Evolutionary conservation across 495 filamentous ascomycete species (phyloP).

Genomic region (Thermothielavioides terrestris): DNA sequence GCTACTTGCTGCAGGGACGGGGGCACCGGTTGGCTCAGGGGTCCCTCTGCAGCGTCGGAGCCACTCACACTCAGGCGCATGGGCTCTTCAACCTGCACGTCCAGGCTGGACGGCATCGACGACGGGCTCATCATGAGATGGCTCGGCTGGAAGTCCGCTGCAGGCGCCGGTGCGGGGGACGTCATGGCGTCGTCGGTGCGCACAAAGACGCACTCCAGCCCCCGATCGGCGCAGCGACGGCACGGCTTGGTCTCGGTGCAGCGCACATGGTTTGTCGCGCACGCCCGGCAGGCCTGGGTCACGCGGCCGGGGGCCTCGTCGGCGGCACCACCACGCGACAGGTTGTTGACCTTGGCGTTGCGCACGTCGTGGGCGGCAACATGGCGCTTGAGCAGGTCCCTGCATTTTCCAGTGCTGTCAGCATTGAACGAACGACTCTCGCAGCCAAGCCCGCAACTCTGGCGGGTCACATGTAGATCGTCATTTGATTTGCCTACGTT

Average conservation of each 20-base stretch:
- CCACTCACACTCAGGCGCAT: background rate
- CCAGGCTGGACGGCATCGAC: background rate
- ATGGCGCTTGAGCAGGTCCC: background rate
- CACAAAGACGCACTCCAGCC: conserved; percentile 3
- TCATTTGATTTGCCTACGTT: background rate
- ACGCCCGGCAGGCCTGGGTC: conserved; percentile 7
- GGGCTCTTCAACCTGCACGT: background rate
- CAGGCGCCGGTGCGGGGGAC: background rate
- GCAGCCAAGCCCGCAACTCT: no score
- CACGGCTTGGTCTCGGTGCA: conserved; percentile 10
- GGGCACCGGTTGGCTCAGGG: background rate
- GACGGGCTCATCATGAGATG: background rate
- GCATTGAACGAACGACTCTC: no score
- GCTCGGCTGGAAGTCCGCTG: background rate
- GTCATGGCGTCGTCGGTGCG: background rate
- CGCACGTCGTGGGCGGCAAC: conserved; percentile 3
- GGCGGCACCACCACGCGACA: background rate
- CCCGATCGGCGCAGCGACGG: conserved; percentile 3
- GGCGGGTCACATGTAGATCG: no score
- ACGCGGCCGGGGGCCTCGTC: background rate
- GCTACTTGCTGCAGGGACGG: background rate
- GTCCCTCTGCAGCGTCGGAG: no score
- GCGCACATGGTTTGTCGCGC: conserved; percentile 8
- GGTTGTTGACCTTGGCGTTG: conserved; percentile 1
- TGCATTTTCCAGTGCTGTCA: background rate